Conservation (phyloP, 2,329 filamentous ascomycete species). For the Aureobasidium sp. region DNA sequence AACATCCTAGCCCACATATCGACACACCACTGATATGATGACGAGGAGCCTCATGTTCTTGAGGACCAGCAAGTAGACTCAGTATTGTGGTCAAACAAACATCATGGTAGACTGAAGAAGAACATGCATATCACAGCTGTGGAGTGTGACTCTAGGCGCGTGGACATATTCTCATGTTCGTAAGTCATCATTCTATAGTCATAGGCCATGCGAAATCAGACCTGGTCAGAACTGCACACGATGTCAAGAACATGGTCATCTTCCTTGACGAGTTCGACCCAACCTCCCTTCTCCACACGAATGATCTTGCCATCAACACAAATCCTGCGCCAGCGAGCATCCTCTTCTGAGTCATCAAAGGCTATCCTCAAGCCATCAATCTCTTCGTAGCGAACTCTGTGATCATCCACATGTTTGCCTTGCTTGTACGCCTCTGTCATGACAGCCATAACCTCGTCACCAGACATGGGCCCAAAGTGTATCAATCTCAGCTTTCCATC, state of each 20-base stretch:
- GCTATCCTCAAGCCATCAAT: constrained; percentile 73
- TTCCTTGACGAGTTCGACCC: constrained; percentile 70
- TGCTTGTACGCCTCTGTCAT: constrained; percentile 72
- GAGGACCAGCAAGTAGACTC: too few relatives aligned
- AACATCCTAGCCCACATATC: too few relatives aligned
- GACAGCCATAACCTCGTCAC: constrained; percentile 76
- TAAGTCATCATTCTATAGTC: background rate
- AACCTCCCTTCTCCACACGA: constrained; percentile 73
- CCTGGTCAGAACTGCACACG: constrained; percentile 26
- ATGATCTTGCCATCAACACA: constrained; percentile 94
- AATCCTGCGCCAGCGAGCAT: constrained; percentile 82
- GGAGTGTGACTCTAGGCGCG: too few relatives aligned
- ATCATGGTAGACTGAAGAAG: too few relatives aligned
- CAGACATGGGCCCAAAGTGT: constrained; percentile 74
- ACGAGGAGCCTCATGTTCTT: too few relatives aligned
- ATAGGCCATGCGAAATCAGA: background rate
- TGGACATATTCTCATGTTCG: background rate
- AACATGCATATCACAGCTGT: too few relatives aligned
- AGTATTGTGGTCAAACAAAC: too few relatives aligned
- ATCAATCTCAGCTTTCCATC: constrained; percentile 78
- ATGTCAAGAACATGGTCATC: constrained; percentile 43
- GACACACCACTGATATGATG: too few relatives aligned
- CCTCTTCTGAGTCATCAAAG: constrained; percentile 72
- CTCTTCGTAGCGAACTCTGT: constrained; percentile 73
- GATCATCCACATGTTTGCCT: constrained; percentile 60